Evolutionary conservation across 2,329 filamentous ascomycete genomes (phyloP).

Genomic region (Fusarium aywerte): DNA sequence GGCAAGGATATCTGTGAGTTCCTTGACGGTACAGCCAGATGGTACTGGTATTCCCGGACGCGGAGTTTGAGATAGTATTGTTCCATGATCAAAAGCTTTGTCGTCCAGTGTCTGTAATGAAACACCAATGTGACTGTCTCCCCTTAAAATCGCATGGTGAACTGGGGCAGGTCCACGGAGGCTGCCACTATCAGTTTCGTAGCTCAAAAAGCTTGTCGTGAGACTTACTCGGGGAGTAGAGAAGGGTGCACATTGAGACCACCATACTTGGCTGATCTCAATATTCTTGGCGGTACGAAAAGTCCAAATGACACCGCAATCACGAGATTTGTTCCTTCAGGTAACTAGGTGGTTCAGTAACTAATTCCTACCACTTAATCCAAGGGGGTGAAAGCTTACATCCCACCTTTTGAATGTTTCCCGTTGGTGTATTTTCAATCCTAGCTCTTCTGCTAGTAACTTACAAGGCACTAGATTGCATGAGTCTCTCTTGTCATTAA

Average conservation of each 20-base stretch:
- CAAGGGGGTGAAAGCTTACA: conserved; percentile 58
- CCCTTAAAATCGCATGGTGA: conserved; percentile 80
- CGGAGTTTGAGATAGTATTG: conserved; percentile 76
- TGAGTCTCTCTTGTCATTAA: neutral
- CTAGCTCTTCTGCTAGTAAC: conserved; percentile 69
- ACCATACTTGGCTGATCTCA: conserved; percentile 78
- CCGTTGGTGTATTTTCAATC: conserved; percentile 75
- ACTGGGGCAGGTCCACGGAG: conserved; percentile 88
- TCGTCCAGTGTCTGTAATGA: conserved; percentile 88
- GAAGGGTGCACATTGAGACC: conserved; percentile 96
- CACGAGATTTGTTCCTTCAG: conserved; percentile 76
- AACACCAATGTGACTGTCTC: conserved; percentile 73
- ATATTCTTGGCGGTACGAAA: conserved; percentile 81
- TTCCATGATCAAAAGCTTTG: conserved; percentile 79
- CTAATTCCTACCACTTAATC: neutral
- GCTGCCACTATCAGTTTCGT: conserved; percentile 54
- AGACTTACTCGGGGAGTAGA: conserved; percentile 78
- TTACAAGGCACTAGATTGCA: conserved; percentile 76
- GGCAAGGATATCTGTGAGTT: conserved; percentile 63
- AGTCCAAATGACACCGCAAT: conserved; percentile 95
- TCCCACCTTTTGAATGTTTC: conserved; percentile 87
- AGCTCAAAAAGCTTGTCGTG: neutral
- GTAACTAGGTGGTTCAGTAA: conserved; percentile 58
- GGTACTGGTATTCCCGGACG: conserved; percentile 65
- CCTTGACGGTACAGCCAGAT: conserved; percentile 55